Conservation (phyloP, 495 filamentous ascomycete genomes). For the Beverwykella pulmonaria region DNA sequence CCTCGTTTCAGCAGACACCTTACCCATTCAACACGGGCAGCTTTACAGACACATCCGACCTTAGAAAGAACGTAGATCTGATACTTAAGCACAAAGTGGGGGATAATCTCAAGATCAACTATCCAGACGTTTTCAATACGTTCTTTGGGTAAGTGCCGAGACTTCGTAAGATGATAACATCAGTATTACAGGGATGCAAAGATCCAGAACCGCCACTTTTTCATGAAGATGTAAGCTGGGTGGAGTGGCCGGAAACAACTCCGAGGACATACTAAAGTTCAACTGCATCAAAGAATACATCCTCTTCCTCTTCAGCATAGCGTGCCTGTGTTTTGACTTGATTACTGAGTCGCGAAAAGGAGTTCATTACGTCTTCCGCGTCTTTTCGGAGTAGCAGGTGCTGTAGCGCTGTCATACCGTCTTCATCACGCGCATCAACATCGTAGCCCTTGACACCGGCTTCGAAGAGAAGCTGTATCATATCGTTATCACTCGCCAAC, state of each 20-base stretch:
- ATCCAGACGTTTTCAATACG: constrained; percentile 26
- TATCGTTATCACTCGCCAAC: not conserved
- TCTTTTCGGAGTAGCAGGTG: not conserved
- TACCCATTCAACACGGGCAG: constrained; percentile 28
- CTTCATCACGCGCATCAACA: not conserved
- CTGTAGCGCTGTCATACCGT: not conserved
- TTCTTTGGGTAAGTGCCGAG: constrained; percentile 29
- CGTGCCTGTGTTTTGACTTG: not conserved
- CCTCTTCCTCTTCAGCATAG: not conserved
- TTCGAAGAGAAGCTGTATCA: not conserved
- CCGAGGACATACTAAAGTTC: constrained; percentile 23
- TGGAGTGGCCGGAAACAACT: constrained; percentile 25
- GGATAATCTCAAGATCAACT: constrained; percentile 29
- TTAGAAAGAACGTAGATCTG: constrained; percentile 27
- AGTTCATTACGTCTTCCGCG: not conserved
- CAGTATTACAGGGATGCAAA: constrained; percentile 32
- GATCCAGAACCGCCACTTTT: constrained; percentile 26
- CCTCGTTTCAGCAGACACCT: constrained; percentile 36
- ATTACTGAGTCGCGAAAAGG: not conserved
- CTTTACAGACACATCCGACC: constrained; percentile 28
- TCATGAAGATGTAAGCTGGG: constrained; percentile 29
- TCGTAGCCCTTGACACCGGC: not conserved
- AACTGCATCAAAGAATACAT: not conserved
- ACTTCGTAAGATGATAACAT: constrained; percentile 26
- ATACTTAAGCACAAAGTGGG: constrained; percentile 32